Evolutionary conservation across 371 early-diverging fungal genomes (phyloP).

Genomic region (Lichtheimia corymbifera): DNA sequence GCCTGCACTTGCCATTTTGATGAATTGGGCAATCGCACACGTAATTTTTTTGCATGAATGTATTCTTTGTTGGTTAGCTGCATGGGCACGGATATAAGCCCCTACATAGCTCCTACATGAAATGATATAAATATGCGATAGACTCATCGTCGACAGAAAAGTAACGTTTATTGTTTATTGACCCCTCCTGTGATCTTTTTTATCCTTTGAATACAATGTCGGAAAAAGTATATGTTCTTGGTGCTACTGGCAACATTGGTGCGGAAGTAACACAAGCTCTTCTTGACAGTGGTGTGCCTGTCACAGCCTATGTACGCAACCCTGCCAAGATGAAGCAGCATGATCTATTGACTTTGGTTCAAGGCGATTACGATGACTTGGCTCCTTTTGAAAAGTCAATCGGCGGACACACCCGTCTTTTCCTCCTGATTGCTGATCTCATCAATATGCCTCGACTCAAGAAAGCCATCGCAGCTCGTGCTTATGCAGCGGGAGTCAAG

Average conservation of each 20-base stretch:
- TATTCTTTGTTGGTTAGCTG: no score
- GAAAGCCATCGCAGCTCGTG: neutral
- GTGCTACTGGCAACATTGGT: conserved; percentile 25
- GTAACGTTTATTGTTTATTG: no score
- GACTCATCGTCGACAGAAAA: no score
- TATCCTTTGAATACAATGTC: no score
- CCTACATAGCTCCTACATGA: no score
- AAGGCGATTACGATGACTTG: conserved; percentile 33
- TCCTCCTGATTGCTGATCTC: neutral
- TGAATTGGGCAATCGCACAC: no score
- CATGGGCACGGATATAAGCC: no score
- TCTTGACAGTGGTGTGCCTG: conserved; percentile 7
- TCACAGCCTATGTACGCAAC: conserved; percentile 16
- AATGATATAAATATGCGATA: no score
- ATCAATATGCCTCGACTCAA: neutral
- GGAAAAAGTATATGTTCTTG: conserved; percentile 19
- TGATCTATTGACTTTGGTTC: conserved; percentile 5
- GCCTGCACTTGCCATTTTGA: no score
- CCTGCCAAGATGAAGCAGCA: conserved; percentile 10
- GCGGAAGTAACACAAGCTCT: conserved; percentile 8
- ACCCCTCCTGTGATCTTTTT: no score
- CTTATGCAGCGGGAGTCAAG: conserved; percentile 35
- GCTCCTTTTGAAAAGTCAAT: conserved; percentile 21
- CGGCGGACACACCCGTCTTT: conserved; percentile 31
- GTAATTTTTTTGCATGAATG: no score